Base-by-base conservation (phyloP, 179 eudicot species). In the Amaranthus tricolor region DNA sequence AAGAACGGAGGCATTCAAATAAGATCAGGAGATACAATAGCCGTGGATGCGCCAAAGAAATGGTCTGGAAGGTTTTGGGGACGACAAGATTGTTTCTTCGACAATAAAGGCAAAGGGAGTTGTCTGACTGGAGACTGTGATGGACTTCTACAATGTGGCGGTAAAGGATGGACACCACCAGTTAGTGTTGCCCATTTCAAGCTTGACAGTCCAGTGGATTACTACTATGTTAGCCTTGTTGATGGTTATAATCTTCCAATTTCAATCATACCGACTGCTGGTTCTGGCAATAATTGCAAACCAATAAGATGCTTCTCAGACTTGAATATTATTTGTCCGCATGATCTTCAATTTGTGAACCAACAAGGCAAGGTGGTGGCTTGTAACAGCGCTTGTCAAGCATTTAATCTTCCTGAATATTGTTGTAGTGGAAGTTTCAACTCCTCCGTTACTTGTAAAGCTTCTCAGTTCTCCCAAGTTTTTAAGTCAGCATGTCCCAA, bases 11-110 rank as follows among this genome's bases (percentile, higher is more conserved):
- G 73, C 2, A 19, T 70, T 54, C 20, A 53, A 43, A 49, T 70
- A 56, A 53, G 6, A 40, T 51, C 62, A 10, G 73, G 73, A 24
- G 49, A 70, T 31, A 7, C 62, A 24, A 43, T 70, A 11, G 19
- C 16, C 20, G 44, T 70, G 9, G 73, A 70, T 8, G 62, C 73
- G 15, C 73, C 73, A 31, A 24, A 53, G 40, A 62, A 62, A 31
- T 70, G 73, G 73, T 70, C 73, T 31, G 73, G 73, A 17, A 53
- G 73, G 73, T 55, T 70, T 55, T 70, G 73, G 73, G 73, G 62
- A 40, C 62, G 73, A 3, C 40, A 50, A 43, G 13, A 11, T 0
- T 70, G 73, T 24, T 7, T 20, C 5, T 70, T 70, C n/a, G 62
- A 70, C 73, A 70, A 31, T 9, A 61, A 70, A 17, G 73, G 73